Evolutionary conservation across 306 rosid genomes (phyloP), one percentile per base, ranked within the genome.

Genomic region (Prunus padus): DNA sequence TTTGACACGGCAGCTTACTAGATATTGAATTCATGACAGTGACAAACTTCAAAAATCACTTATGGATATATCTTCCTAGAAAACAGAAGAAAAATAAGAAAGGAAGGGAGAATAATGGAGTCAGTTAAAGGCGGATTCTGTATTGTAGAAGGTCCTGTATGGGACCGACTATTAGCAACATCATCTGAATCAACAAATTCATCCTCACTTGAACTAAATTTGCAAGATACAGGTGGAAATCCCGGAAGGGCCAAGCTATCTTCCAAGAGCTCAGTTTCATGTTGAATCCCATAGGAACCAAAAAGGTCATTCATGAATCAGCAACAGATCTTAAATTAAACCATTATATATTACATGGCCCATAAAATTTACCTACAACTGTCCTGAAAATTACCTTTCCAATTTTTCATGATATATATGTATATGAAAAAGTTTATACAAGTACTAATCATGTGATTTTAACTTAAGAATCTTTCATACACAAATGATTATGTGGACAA

Each of bases 131-230:
- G 88, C 4, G 71, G 81, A 86, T 52, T 85, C 42, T 74, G 90
- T 31, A 77, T 63, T 3, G 77, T 86, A 76, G 88, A 61, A 49
- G 89, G 64, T 49, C 97, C 88, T 40, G 86, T 19, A 2, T 84
- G 88, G 40, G 86, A 86, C 60, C 91, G 95, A 81, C 73, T 81
- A 60, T 80, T 85, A 59, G 84, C 84, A 77, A 92, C 77, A 74
- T 92, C 98, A 71, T 95, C 97, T 61, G 92, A 90, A 78, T 94
- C 97, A n/a, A n/a, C n/a, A n/a, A n/a, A n/a, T n/a, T n/a, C n/a
- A n/a, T n/a, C n/a, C n/a, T n/a, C n/a, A n/a, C n/a, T n/a, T n/a
- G n/a, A n/a, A n/a, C n/a, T n/a, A n/a, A n/a, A n/a, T n/a, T n/a
- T n/a, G n/a, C n/a, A n/a, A n/a, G n/a, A n/a, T n/a, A n/a, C n/a